These are phyloP conservation scores for Aquilaria sinensis DNA, from an alignment of 345 rosid species.

Conservation along the genomic window DNA sequence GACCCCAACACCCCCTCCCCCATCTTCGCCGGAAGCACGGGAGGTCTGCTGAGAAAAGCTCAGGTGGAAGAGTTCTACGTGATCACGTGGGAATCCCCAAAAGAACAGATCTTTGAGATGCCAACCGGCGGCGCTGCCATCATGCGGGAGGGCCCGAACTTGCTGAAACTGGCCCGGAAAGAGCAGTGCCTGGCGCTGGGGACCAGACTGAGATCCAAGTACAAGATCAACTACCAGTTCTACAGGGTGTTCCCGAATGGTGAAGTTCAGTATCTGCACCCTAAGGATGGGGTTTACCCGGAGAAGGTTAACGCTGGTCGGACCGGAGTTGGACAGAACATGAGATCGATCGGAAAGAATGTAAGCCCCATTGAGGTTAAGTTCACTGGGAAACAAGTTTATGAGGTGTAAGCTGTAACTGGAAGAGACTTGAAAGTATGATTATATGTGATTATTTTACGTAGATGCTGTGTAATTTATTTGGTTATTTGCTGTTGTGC, in stretches of 20 bases:
- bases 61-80: slow-evolving; percentile 93
- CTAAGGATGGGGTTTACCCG: slow-evolving; percentile 92
- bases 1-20: slow-evolving; percentile 92
- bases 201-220: slow-evolving; percentile 86
- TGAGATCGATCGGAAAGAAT: slow-evolving; percentile 89
- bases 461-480: slow-evolving; percentile 5
- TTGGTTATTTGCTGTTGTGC: too few relatives aligned
- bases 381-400: slow-evolving; percentile 88
- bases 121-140: slow-evolving; percentile 94
- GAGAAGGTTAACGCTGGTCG: slow-evolving; percentile 93
- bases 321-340: slow-evolving; percentile 75
- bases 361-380: slow-evolving; percentile 85
- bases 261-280: slow-evolving; percentile 91
- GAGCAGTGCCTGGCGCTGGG: slow-evolving; percentile 94
- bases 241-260: slow-evolving; percentile 93
- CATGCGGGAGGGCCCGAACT: slow-evolving; percentile 91
- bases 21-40: slow-evolving; percentile 85
- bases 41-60: slow-evolving; percentile 75
- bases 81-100: slow-evolving; percentile 90
- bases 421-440: slow-evolving; percentile 1
- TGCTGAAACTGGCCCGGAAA: slow-evolving; percentile 90
- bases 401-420: slow-evolving; percentile 53
- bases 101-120: slow-evolving; percentile 95
- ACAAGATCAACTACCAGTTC: slow-evolving; percentile 95
- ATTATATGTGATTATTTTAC: background rate